Base-by-base conservation (phyloP, 345 rosid genomes). In the Populus davidiana region DNA sequence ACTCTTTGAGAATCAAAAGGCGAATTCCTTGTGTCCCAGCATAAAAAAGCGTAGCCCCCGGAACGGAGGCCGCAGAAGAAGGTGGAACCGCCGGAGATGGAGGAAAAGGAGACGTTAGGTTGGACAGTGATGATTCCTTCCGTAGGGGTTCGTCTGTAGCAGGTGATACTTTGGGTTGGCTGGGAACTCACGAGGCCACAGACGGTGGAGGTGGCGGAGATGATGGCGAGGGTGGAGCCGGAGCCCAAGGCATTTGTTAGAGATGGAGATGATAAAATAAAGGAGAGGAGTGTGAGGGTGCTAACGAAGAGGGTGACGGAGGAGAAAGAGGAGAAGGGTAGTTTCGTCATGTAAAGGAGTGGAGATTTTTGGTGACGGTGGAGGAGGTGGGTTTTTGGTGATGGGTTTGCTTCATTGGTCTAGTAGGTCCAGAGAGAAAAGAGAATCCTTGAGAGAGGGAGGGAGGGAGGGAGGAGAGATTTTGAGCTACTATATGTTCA, bases 11-110 rank as follows among this genome's bases (percentile, higher is more conserved):
- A 85, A 21, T 35, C 6, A 25, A 76, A 74, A 56, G 31, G 9
- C 74, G 71, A 49, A 59, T 76, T 21, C 38, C 5, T 25, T 71
- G 82, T 56, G 63, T 89, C 79, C 98, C 98, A 94, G 74, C 98
- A 94, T 73, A 92, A 83, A 69, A 88, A 80, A 61, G 86, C 82
- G 75, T 83, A 76, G 31, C 93, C 95, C 62, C 90, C 91, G 69
- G 89, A 85, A 38, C 86, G 89, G 74, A 93, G 74, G 67, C 94
- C 98, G 80, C 98, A 93, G 86, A 92, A 82, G 78, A 74, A 82
- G 77, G 50, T 75, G 0, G 79, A 72, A 3, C 95, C 98, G 79
- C 91, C 98, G 62, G 98, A 86, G 82, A 93, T 78, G 1, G 81
- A 77, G 64, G 93, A 87, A 83, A 87, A 93, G 14, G 97, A 90